Base-by-base conservation (phyloP, 495 filamentous ascomycete genomes). In the Penicillium verhagenii region DNA sequence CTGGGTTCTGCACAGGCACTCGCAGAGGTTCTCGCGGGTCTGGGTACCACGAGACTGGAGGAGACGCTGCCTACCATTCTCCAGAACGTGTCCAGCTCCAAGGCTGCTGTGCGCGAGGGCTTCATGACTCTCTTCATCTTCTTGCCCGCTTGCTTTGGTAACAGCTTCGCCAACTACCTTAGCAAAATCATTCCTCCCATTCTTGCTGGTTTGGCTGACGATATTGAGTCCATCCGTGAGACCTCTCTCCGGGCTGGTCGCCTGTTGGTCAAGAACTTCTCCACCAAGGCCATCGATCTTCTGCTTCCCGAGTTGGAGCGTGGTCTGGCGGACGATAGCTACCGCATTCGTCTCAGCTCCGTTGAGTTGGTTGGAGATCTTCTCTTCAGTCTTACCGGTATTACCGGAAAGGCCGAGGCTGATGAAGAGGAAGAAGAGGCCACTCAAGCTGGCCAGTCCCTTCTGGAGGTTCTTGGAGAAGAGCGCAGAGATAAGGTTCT, bases 41-140 rank as follows among this genome's bases (percentile, higher is more conserved):
- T 98, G 64, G 94, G 94, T 52, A 97, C 94, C 9, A 81, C 87
- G 31, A 86, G 94, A 56, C 76, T 98, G 47, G 94, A 98, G 72
- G 95, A 97, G 73, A 98, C 92, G 2, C 73, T 98, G 48, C 95
- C 94, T 45, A 97, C 94, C 6, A 96, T 98, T 55, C 73, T 98
- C 23, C 94, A 98, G 65, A 98, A 98, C 60, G 92, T 95, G 47
- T 84, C 89, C 58, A 97, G 94, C 64, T 81, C 90, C 47, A 97
- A 96, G 70, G 71, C 94, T 18, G 80, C 90, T 57, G 90, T 97
- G 54, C 86, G 94, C 55, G 94, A 98, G 78, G 94, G 94, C 31
- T 98, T 97, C 79, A 98, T 98, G 94, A 96, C 94, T 24, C 81
- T 98, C 37, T 98, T 98, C 74, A 97, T 98, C 59, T 98, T 96